These are phyloP conservation scores for Coemansia umbellata DNA, from an alignment of 192 early-diverging fungal genomes.

Conservation along the genomic window DNA sequence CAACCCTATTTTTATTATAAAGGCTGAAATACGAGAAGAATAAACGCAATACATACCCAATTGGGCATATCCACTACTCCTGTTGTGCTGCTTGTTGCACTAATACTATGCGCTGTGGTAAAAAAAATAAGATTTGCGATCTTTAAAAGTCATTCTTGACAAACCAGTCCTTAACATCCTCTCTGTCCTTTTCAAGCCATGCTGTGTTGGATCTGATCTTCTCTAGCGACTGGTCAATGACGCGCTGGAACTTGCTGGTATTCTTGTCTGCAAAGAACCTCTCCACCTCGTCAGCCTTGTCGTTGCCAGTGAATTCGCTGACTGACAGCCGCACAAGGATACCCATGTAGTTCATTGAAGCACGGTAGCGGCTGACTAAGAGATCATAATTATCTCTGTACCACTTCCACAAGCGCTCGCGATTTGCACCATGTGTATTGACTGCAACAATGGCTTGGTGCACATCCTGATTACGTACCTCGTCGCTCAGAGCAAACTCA, in stretches of 20 bases:
- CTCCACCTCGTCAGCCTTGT: conserved; percentile 59
- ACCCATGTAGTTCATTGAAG: conserved; percentile 59
- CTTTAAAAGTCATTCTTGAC: conserved; percentile 21
- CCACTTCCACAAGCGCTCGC: conserved; percentile 64
- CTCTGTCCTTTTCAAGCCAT: conserved; percentile 45
- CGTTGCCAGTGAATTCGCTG: conserved; percentile 55
- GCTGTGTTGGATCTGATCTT: conserved; percentile 56
- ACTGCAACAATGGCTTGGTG: conserved; percentile 48
- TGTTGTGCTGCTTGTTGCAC: too few relatives aligned
- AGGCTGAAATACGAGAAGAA: too few relatives aligned
- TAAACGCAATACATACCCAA: too few relatives aligned
- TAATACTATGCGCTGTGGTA: too few relatives aligned
- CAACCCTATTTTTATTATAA: too few relatives aligned
- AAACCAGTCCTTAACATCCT: conserved; percentile 38
- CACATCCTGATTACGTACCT: conserved; percentile 74
- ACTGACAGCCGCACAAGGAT: conserved; percentile 64
- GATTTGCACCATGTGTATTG: conserved; percentile 52
- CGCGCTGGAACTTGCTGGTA: conserved; percentile 52
- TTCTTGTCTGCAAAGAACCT: conserved; percentile 54
- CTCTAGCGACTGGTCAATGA: conserved; percentile 72
- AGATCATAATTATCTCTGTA: conserved; percentile 60
- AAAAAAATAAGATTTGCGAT: not conserved
- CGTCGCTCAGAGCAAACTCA: conserved; percentile 59
- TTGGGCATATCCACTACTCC: too few relatives aligned
- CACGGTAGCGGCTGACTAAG: conserved; percentile 59